Evolutionary conservation across 148 eudicot genomes (phyloP).

Genomic region (Talinum fruticosum): DNA sequence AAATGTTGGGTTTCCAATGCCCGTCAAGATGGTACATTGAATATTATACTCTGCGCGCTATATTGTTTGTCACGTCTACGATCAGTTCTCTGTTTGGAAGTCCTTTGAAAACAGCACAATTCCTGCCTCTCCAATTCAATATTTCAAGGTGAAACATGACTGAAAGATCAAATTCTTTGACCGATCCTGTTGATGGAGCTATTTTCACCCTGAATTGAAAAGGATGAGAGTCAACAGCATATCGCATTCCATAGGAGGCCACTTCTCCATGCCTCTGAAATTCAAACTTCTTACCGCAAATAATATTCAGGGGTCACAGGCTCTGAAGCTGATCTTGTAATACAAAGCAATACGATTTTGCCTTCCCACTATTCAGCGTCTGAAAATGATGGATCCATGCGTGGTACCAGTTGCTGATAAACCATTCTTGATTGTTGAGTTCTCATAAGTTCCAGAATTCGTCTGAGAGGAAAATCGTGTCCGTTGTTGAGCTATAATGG

Average conservation of each 20-base stretch:
- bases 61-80: neutral
- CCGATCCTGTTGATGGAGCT: neutral
- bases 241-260: neutral
- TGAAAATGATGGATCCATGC: neutral
- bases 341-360: neutral
- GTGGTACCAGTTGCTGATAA: neutral
- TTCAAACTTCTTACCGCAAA: neutral
- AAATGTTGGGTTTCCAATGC: neutral
- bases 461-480: slow-evolving; percentile 27
- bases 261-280: neutral
- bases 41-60: neutral
- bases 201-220: neutral
- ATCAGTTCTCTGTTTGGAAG: neutral
- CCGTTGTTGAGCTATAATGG: slow-evolving; percentile 27
- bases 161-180: neutral
- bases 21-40: neutral
- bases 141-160: neutral
- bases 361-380: neutral
- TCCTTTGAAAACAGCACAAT: neutral
- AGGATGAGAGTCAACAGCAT: neutral
- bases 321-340: slow-evolving; percentile 11
- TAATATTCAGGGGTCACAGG: neutral
- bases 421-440: neutral
- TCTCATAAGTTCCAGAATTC: slow-evolving; percentile 26
- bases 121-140: neutral